Evolutionary conservation across 768 basidiomycete genomes (phyloP).

Genomic region (Amanita exitialis): DNA sequence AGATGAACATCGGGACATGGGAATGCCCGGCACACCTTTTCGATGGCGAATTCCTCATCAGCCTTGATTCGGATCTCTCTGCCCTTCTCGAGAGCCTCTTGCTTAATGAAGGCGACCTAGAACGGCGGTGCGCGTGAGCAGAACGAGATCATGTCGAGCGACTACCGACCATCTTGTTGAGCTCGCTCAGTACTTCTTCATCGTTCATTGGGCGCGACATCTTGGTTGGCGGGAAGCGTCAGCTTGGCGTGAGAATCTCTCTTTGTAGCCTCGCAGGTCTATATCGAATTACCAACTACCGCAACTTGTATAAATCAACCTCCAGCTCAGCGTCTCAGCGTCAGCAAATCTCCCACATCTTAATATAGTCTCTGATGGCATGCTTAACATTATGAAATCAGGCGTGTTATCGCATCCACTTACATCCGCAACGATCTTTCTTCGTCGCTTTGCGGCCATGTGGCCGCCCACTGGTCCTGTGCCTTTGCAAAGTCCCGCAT

Average conservation of each 20-base stretch:
- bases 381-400: conserved; percentile 12
- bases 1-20: background rate
- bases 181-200: conserved; percentile 90
- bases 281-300: background rate
- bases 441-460: conserved; percentile 54
- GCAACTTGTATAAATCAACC: background rate
- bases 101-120: conserved; percentile 96
- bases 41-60: conserved; percentile 97
- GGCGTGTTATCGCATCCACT: conserved; percentile 14
- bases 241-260: background rate
- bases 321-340: background rate
- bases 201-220: conserved; percentile 85
- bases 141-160: background rate
- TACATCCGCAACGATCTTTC: conserved; percentile 66
- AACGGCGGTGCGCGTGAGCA: background rate
- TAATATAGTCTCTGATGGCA: conserved; percentile 29
- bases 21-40: conserved; percentile 52
- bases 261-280: background rate
- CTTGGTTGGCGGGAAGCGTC: background rate
- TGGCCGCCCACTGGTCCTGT: conserved; percentile 53
- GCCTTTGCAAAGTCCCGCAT: conserved; percentile 61
- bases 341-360: conserved; percentile 37
- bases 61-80: conserved; percentile 96
- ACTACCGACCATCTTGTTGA: conserved; percentile 90
- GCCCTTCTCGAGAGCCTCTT: conserved; percentile 96